These are phyloP conservation scores for Rhazya stricta DNA, from an alignment of 257 asterid species.

Conservation along the genomic window DNA sequence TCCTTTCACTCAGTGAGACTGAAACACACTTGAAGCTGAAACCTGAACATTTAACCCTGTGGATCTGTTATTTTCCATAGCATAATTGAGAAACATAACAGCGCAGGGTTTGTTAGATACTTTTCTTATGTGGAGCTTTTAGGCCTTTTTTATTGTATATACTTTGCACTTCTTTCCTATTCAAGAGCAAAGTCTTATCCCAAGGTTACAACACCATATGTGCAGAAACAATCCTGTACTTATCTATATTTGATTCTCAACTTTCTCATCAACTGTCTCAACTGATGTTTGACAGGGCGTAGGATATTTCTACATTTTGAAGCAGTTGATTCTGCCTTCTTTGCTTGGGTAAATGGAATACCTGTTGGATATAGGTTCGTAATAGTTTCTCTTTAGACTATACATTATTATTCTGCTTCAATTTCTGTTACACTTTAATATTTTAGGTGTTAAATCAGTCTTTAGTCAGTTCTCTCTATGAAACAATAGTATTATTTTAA, in stretches of 20 bases:
- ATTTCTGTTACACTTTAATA: not conserved
- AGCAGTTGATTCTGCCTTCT: constrained; percentile 97
- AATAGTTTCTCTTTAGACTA: constrained; percentile 13
- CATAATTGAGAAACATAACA: not conserved
- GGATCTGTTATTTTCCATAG: too few species aligned
- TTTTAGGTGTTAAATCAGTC: not conserved
- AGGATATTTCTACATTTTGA: constrained; percentile 89
- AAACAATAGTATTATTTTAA: not conserved
- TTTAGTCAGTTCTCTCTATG: not conserved
- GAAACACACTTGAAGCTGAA: not conserved
- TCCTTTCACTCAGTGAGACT: not conserved
- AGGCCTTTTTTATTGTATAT: not conserved
- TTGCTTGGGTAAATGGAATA: constrained; percentile 88
- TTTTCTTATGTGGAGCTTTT: not conserved
- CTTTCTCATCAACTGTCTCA: not conserved
- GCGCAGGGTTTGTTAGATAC: not conserved
- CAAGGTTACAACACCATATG: not conserved
- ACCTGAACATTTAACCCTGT: not conserved
- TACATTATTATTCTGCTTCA: constrained; percentile 6
- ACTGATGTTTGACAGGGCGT: constrained; percentile 56
- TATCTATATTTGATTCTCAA: not conserved
- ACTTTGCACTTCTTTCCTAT: not conserved
- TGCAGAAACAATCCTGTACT: not conserved
- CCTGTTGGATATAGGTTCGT: constrained; percentile 90
- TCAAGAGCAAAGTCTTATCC: not conserved